Conservation (phyloP, 352 stramenopile genomes). For the Phytophthora capsici region DNA sequence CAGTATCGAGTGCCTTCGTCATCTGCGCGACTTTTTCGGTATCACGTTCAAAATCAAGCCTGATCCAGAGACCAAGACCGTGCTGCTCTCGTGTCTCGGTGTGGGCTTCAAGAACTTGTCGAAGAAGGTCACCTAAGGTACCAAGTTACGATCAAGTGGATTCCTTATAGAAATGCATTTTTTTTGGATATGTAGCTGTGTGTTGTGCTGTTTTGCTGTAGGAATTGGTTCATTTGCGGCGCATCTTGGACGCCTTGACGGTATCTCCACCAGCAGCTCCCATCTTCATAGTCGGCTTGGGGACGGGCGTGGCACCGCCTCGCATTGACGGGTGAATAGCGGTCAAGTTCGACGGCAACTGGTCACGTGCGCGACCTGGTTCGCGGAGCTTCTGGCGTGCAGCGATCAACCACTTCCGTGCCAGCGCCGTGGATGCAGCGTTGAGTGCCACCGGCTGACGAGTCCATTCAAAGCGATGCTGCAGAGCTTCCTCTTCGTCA, state of each 20-base stretch:
- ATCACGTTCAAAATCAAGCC: constrained; percentile 95
- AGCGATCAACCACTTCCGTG: constrained; percentile 79
- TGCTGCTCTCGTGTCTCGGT: constrained; percentile 95
- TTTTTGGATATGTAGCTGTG: constrained; percentile 33
- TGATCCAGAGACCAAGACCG: constrained; percentile 87
- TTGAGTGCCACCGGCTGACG: constrained; percentile 75
- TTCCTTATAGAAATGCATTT: constrained; percentile 43
- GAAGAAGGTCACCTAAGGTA: constrained; percentile 93
- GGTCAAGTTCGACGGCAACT: constrained; percentile 62
- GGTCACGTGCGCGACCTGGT: constrained; percentile 42
- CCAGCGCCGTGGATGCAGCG: constrained; percentile 81
- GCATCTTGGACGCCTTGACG: constrained; percentile 68
- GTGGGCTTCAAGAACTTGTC: constrained; percentile 96
- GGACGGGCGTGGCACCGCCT: constrained; percentile 62
- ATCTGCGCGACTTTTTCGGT: constrained; percentile 93
- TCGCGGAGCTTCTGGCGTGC: constrained; percentile 70
- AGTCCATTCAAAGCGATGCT: constrained; percentile 78
- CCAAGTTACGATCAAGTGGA: constrained; percentile 5
- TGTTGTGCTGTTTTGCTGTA: constrained; percentile 1
- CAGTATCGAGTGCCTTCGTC: constrained; percentile 90
- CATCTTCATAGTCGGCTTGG: constrained; percentile 80
- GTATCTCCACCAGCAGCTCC: constrained; percentile 65
- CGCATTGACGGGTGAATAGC: constrained; percentile 59
- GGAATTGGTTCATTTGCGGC: constrained; percentile 54
- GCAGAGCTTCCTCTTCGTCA: constrained; percentile 83